Percentiles rank a stretch among this genome's conserved stretches.
Conservation (phyloP, 1,284 basidiomycete genomes). For the Somion occarium region DNA sequence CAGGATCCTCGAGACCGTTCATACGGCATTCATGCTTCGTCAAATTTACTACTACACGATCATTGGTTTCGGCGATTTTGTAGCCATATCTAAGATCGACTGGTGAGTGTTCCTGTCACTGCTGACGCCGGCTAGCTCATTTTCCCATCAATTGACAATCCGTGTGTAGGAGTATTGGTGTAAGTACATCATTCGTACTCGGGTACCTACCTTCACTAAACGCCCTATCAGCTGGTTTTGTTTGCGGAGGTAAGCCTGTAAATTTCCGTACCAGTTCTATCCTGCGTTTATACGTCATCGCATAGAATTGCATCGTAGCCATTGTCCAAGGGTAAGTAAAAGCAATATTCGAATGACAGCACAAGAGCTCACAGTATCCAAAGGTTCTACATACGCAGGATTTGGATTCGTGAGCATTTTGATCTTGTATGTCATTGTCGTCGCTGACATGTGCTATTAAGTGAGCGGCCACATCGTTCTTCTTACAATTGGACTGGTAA, state of each 20-base stretch:
- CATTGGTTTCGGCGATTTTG: neutral
- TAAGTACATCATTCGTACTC: neutral
- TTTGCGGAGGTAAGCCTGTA: neutral
- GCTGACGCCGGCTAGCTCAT: neutral
- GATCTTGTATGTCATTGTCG: neutral
- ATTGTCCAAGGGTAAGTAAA: neutral
- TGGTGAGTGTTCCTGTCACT: neutral
- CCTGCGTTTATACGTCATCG: neutral
- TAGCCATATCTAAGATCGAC: neutral
- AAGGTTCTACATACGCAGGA: neutral
- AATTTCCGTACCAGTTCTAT: neutral
- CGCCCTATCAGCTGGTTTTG: neutral
- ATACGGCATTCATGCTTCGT: neutral
- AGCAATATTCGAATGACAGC: neutral
- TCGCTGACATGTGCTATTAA: neutral
- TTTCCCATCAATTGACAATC: neutral
- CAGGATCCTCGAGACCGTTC: neutral
- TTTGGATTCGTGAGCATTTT: neutral
- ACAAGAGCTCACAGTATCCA: neutral
- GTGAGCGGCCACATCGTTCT: neutral
- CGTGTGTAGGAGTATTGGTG: neutral
- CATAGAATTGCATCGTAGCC: neutral
- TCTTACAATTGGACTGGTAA: neutral
- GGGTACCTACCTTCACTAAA: neutral
- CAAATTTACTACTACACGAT: conserved; percentile 1